Evolutionary conservation across 108 stramenopile genomes (phyloP).

Genomic region (Epipyxis sp.): DNA sequence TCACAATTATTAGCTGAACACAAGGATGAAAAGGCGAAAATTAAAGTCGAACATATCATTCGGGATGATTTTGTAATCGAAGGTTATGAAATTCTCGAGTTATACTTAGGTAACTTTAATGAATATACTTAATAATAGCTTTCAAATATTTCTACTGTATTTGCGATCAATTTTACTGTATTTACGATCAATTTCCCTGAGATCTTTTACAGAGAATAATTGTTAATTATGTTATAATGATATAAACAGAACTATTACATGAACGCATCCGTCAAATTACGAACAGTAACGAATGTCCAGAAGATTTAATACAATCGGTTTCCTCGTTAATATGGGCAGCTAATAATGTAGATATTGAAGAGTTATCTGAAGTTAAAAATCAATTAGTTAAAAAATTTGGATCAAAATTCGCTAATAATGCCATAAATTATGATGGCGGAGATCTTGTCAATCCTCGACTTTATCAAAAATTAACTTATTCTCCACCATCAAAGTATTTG

Average conservation of each 20-base stretch:
- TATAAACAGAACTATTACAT: conserved; percentile 47
- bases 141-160: too few relatives aligned
- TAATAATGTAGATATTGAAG: conserved; percentile 41
- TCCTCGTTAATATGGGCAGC: conserved; percentile 53
- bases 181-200: too few relatives aligned
- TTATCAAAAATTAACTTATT: conserved; percentile 70
- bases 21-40: conserved; percentile 54
- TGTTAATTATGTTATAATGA: too few relatives aligned
- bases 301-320: conserved; percentile 49
- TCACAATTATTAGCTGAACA: conserved; percentile 46
- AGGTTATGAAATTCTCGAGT: conserved; percentile 52
- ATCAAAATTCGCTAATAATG: conserved; percentile 41
- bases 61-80: conserved; percentile 52
- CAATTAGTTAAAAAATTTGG: conserved; percentile 53
- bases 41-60: conserved; percentile 53
- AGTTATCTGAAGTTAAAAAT: conserved; percentile 42
- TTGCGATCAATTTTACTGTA: too few relatives aligned
- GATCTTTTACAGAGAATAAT: too few relatives aligned
- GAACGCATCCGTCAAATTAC: conserved; percentile 48
- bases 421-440: conserved; percentile 60
- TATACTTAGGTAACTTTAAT: too few relatives aligned
- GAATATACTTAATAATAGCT: too few relatives aligned
- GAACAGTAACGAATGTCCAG: conserved; percentile 40
- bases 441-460: conserved; percentile 78
- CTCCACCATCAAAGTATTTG: conserved; percentile 74